Percentiles rank a stretch among this genome's conserved stretches.
Evolutionary conservation across 305 asterid species (phyloP).

Genomic region (Fraxinus dipetala): DNA sequence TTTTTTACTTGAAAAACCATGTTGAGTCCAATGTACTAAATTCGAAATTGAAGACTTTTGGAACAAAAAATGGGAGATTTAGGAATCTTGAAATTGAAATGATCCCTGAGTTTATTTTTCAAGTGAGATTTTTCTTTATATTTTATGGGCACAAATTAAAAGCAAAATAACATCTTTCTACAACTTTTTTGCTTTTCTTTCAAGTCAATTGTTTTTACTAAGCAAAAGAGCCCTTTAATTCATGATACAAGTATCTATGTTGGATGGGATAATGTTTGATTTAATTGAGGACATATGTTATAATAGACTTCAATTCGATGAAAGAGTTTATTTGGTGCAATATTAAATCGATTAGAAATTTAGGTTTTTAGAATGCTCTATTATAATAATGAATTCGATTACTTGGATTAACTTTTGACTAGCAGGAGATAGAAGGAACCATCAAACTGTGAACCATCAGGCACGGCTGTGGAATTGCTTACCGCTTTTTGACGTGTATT

Average conservation of each 20-base stretch:
- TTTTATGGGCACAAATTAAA: too few species aligned
- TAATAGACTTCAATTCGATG: neutral
- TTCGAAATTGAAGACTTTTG: too few species aligned
- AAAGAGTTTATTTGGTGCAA: too few species aligned
- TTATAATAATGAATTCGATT: neutral
- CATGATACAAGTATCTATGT: neutral
- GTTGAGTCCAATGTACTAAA: neutral
- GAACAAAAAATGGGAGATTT: neutral
- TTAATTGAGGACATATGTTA: neutral
- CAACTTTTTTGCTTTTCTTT: too few species aligned
- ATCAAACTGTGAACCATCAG: conserved; percentile 25
- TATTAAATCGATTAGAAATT: neutral
- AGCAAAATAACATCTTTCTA: too few species aligned
- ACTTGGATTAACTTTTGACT: neutral
- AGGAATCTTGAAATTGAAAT: neutral
- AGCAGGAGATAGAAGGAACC: neutral
- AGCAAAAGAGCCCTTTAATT: neutral
- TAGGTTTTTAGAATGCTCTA: neutral
- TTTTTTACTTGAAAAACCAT: neutral
- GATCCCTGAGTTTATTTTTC: too few species aligned
- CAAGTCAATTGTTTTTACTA: too few species aligned
- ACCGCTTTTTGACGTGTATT: conserved; percentile 50
- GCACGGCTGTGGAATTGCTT: conserved; percentile 29
- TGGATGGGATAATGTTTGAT: neutral
- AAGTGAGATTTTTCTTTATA: too few species aligned